A percentile compares a stretch with the other conserved stretches of the same genome.
Evolutionary conservation across 2,329 filamentous ascomycete species (phyloP).

Genomic region (Macroventuria anomochaeta): DNA sequence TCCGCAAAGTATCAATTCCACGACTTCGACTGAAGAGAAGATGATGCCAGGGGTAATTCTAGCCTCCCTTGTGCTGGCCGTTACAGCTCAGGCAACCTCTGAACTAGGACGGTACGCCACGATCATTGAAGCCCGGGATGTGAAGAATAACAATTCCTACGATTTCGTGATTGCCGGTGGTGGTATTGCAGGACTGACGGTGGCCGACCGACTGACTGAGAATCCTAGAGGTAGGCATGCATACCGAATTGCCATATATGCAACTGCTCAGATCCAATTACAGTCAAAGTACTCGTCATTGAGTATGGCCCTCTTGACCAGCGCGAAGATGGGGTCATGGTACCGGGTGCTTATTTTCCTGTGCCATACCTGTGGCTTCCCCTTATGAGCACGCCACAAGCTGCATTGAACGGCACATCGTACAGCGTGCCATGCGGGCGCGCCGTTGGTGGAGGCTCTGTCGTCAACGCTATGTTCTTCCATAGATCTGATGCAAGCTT

Average conservation of each 20-base stretch:
- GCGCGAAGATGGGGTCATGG: slow-evolving; percentile 26
- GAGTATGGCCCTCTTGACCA: slow-evolving; percentile 37
- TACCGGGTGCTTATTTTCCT: slow-evolving; percentile 29
- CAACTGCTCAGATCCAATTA: neutral
- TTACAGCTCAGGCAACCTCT: neutral
- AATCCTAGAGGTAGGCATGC: slow-evolving; percentile 22
- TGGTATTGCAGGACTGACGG: slow-evolving; percentile 31
- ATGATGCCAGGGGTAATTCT: no score
- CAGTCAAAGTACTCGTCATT: slow-evolving; percentile 36
- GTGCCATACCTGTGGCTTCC: slow-evolving; percentile 31
- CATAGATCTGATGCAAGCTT: neutral
- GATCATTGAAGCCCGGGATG: neutral
- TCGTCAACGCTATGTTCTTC: slow-evolving; percentile 43
- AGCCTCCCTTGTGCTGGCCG: neutral
- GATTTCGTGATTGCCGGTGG: slow-evolving; percentile 38
- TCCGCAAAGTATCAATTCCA: no score
- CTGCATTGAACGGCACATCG: slow-evolving; percentile 14
- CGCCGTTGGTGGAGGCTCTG: slow-evolving; percentile 32
- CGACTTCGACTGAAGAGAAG: no score
- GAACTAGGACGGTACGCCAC: neutral
- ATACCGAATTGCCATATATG: neutral
- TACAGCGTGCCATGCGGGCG: neutral
- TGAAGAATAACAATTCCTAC: slow-evolving; percentile 11
- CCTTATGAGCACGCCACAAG: slow-evolving; percentile 26
- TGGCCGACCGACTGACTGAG: slow-evolving; percentile 37